Conservation (phyloP, 371 early-diverging fungal genomes). For the Mortierella sp. region DNA sequence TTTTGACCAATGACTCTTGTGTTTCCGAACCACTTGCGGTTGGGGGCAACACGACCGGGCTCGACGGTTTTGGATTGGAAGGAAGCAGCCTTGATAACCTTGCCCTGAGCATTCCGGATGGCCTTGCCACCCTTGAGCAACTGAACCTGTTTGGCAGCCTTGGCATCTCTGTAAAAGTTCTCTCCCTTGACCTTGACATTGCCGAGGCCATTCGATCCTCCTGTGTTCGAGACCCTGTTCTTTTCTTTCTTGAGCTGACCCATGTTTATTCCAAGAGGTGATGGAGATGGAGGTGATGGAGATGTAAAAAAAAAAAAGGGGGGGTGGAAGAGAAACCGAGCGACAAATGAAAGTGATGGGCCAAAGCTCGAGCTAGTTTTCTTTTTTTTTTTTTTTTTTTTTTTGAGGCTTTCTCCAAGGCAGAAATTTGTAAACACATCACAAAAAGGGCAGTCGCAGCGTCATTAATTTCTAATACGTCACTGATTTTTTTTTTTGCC, state of each 20-base stretch:
- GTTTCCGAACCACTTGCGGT: constrained; percentile 99
- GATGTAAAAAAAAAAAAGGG: constrained; percentile 4
- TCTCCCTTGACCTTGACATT: constrained; percentile 89
- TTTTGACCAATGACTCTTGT: constrained; percentile 95
- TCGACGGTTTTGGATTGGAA: constrained; percentile 89
- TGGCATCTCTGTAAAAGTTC: constrained; percentile 97
- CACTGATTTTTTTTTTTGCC: too few relatives aligned
- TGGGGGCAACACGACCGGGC: constrained; percentile 91
- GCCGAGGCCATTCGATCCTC: constrained; percentile 63
- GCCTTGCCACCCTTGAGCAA: constrained; percentile 95
- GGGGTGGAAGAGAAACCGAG: neutral
- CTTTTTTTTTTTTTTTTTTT: too few relatives aligned
- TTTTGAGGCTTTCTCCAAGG: too few relatives aligned
- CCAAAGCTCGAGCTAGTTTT: too few relatives aligned
- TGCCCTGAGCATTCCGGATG: constrained; percentile 87
- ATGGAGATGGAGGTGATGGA: neutral
- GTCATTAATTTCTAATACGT: too few relatives aligned
- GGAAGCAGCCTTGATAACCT: constrained; percentile 94
- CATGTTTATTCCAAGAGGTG: constrained; percentile 56
- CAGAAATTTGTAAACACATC: too few relatives aligned
- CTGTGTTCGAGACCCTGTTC: constrained; percentile 64
- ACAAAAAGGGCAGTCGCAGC: too few relatives aligned
- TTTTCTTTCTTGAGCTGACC: constrained; percentile 78
- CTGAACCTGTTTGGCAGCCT: constrained; percentile 90
- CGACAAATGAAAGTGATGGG: constrained; percentile 1